Evolutionary conservation across 2,329 filamentous ascomycete species (phyloP).

Genomic region (Exophiala oligosperma): DNA sequence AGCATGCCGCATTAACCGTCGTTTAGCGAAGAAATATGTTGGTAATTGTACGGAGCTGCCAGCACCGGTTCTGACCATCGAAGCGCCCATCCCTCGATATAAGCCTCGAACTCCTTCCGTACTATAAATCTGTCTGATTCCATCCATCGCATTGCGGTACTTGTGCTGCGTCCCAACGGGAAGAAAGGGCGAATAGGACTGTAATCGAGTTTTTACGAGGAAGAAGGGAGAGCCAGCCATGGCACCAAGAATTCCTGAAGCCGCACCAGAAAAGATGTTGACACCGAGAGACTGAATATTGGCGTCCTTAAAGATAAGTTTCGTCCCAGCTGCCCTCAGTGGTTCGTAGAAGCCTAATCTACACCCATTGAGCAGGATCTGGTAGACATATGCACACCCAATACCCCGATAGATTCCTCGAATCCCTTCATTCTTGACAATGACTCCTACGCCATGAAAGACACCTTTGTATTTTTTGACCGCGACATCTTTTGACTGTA

Average conservation of each 20-base stretch:
- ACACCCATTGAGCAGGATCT: constrained; percentile 94
- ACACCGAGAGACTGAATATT: constrained; percentile 80
- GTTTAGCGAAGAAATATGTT: constrained; percentile 97
- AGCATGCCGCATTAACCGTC: constrained; percentile 75
- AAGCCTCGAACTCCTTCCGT: constrained; percentile 76
- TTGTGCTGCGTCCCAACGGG: constrained; percentile 96
- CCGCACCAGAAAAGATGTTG: constrained; percentile 91
- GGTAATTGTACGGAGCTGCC: constrained; percentile 94
- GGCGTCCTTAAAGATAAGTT: constrained; percentile 68
- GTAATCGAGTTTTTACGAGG: constrained; percentile 92
- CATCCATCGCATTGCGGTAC: constrained; percentile 84
- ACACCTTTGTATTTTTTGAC: constrained; percentile 88
- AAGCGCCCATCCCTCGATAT: constrained; percentile 86
- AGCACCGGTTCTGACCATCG: constrained; percentile 94
- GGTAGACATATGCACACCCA: constrained; percentile 91
- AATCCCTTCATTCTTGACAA: constrained; percentile 85
- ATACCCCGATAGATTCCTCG: constrained; percentile 84
- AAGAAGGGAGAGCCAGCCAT: constrained; percentile 96
- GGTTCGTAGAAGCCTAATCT: constrained; percentile 97
- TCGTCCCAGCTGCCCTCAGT: constrained; percentile 71
- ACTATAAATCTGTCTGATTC: constrained; percentile 74
- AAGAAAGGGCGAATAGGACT: constrained; percentile 88
- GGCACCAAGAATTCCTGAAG: constrained; percentile 86
- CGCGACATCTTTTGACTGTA: constrained; percentile 81
- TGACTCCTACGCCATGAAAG: constrained; percentile 85